Base-by-base conservation (phyloP, 768 basidiomycete species). In the Crucibulum laeve region DNA sequence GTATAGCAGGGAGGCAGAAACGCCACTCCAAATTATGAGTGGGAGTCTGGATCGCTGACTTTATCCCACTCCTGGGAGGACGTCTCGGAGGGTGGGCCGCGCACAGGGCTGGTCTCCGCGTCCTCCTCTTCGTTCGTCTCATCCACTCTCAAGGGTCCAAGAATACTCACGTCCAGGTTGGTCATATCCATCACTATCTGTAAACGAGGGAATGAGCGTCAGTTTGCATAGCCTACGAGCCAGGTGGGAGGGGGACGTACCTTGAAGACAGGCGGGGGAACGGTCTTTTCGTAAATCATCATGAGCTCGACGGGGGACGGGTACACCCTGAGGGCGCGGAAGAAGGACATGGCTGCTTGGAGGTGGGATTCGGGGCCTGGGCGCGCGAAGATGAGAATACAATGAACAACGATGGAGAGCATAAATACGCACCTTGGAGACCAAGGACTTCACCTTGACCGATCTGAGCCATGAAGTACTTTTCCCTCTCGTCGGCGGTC, bases 251-350 rank as follows among this genome's bases (percentile, higher is more conserved):
- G 35, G 8, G 35, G 7, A 63, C 68, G 24, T 43, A 84, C 85
- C 69, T 90, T 87, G 69, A 91, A 91, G 38, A 92, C 71, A 26
- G 82, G 74, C 21, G 79, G 76, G 2, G 91, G 87, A 23, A 95
- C 81, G 25, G 91, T 93, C 66, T 87, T 87, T 67, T 97, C 84
- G 57, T 96, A 95, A 49, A 98, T 94, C 63, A 87, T 80, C 55
- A 99, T 86, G 53, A 98, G 80, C 64, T 98, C 96, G 24, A 91
- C 81, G 0, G 94, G 91, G 23, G 88, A 82, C 39, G 96, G 96
- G 68, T 99, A 99, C 25, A 96, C 92, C 43, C 87, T 76, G 46
- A 98, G 81, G 1, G 92, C 94, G 39, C 91, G 80, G 77, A 84
- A 99, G 79, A 98, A 98, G 32, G 83, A 79, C 59, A 90, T 64